These are phyloP conservation scores for Aspergillus bombycis DNA, from an alignment of 2,329 filamentous ascomycete species.

Conservation along the genomic window DNA sequence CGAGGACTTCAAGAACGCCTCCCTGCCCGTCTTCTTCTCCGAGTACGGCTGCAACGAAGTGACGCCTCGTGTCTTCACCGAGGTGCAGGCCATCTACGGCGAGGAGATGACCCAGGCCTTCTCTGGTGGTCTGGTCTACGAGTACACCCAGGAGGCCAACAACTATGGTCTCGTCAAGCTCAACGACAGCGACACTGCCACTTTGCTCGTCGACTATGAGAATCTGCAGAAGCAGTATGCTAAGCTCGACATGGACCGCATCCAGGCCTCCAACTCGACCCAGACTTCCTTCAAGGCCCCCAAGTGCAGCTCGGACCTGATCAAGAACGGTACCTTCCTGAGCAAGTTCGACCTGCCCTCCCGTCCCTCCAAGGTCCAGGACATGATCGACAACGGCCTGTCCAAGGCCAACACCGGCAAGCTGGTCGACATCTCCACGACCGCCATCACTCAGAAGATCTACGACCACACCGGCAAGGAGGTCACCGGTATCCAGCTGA, in stretches of 20 bases:
- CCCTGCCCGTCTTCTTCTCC: conserved; percentile 67
- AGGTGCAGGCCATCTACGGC: conserved; percentile 64
- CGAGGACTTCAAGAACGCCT: conserved; percentile 60
- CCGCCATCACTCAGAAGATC: conserved; percentile 61
- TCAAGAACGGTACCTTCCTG: conserved; percentile 68
- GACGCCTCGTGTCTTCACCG: conserved; percentile 60
- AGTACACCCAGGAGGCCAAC: conserved; percentile 53
- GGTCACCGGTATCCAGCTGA: conserved; percentile 67
- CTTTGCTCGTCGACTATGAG: conserved; percentile 68
- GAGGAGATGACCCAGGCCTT: conserved; percentile 61
- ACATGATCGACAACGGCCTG: conserved; percentile 78
- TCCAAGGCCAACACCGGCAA: conserved; percentile 65
- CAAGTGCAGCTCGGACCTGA: conserved; percentile 67
- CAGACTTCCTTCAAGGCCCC: conserved; percentile 61
- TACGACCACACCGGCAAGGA: conserved; percentile 58
- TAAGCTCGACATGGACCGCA: conserved; percentile 69
- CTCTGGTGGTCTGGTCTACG: conserved; percentile 60
- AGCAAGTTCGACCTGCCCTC: conserved; percentile 77
- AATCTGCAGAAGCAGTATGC: conserved; percentile 75
- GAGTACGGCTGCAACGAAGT: conserved; percentile 69
- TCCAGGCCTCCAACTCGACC: conserved; percentile 66
- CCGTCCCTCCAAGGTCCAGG: conserved; percentile 67
- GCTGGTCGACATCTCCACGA: conserved; percentile 63
- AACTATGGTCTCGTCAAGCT: conserved; percentile 63
- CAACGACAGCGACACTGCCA: conserved; percentile 59